Base-by-base conservation (phyloP, 257 asterid genomes). In the Solanum pimpinellifolium region DNA sequence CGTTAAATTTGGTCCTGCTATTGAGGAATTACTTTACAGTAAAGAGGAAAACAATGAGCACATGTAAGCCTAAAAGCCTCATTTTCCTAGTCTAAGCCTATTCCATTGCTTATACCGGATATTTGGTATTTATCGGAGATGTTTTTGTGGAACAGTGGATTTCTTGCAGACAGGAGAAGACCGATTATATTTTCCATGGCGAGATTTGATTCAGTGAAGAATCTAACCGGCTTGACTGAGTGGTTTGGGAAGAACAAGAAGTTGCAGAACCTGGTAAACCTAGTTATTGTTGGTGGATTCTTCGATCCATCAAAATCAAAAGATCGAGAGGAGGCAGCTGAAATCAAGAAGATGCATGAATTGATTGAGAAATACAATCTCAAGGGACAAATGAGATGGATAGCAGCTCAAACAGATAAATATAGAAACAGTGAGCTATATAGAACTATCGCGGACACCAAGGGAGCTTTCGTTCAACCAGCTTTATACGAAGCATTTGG, bases 401-500 rank as follows among this genome's bases (percentile, higher is more conserved):
- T 94, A 89, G 94, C 94, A 25, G 98, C 98, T 83, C 99, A 96
- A 91, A 96, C 98, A 6, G 99, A 96, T 69, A 91, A 96, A 89
- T 89, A 91, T 69, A 89, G 97, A 7, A 96, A 96, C 49, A 84
- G 99, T 27, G 98, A 96, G 90, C 94, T 96, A 2, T 96, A 96
- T 44, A 92, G 98, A 46, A 92, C 91, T 72, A 93, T 96, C 76
- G 98, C 99, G 18, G 99, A 96, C 89, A 94, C 96, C 0, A 94
- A 92, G 72, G 99, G 99, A 13, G 99, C 98, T 66, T 94, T 96
- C 12, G 93, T 96, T 74, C 99, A 96, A 88, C 99, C 99, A 56
- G 98, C 99, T 68, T 66, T 96, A 16, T 96, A 95, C 56, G 99
- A 96, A 91, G 98, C 99, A n/a, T 94, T 96, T 74, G 99, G 98